phyloP scores from a whole-genome alignment of 1,139 yeast genomes.

The Starmera stellimalicola region DNA sequence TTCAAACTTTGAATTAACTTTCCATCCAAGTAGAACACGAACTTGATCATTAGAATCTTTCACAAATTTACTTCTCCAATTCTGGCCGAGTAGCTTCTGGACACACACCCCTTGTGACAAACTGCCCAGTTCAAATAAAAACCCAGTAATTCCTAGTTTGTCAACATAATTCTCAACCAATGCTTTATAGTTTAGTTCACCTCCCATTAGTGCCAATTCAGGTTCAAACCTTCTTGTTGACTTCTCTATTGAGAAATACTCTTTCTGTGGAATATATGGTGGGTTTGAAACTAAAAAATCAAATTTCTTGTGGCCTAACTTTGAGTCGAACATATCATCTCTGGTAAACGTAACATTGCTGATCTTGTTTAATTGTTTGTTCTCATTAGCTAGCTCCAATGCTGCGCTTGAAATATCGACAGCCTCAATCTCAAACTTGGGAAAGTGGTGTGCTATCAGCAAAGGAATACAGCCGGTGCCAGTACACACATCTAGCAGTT shows the following conservation, averaged over 20 bases:
- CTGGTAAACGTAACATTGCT: conserved; percentile 9
- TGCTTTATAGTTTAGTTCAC: conserved; percentile 56
- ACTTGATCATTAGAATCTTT: conserved; percentile 23
- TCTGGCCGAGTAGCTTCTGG: conserved; percentile 4
- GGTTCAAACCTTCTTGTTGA: conserved; percentile 78
- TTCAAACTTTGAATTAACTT: conserved; percentile 15
- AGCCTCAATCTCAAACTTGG: conserved; percentile 29
- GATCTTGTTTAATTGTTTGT: conserved; percentile 19
- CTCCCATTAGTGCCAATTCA: conserved; percentile 63
- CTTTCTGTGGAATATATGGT: conserved; percentile 62
- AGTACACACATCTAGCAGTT: conserved; percentile 63
- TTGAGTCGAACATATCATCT: conserved; percentile 15
- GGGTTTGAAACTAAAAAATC: conserved; percentile 77
- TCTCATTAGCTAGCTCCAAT: conserved; percentile 37
- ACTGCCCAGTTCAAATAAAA: conserved; percentile 34
- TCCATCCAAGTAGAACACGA: conserved; percentile 26
- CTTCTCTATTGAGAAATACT: conserved; percentile 35
- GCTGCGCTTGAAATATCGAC: conserved; percentile 58
- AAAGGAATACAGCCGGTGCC: conserved; percentile 88
- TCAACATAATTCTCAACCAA: conserved; percentile 36
- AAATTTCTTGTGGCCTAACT: conserved; percentile 1
- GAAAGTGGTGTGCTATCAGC: conserved; percentile 30
- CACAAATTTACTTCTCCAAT: conserved; percentile 18
- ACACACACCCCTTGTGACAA: conserved; percentile 20
- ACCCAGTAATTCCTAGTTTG: conserved; percentile 29